Conservation (phyloP, 225 moss, liverwort and hornwort genomes). For the Physcomitrium patens region DNA sequence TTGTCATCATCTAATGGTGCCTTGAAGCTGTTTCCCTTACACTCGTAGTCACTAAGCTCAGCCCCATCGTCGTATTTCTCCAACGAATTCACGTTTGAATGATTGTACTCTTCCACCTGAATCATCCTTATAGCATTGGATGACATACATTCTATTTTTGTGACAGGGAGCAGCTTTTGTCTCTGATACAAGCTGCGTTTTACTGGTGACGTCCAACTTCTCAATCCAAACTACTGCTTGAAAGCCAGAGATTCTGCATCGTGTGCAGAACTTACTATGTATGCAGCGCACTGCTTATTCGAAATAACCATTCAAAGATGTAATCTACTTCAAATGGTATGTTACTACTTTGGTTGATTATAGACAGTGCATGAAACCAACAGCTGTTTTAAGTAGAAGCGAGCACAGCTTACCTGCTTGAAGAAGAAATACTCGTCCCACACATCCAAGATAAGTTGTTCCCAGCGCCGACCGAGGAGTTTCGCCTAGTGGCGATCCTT, state of each 20-base stretch:
- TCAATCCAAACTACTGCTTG: not conserved
- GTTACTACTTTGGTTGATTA: not conserved
- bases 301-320: not conserved
- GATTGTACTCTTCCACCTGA: slow-evolving; percentile 63
- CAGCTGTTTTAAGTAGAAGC: not conserved
- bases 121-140: slow-evolving; percentile 22
- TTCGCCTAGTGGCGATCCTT: slow-evolving; percentile 49
- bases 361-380: not conserved
- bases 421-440: slow-evolving; percentile 65
- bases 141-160: not conserved
- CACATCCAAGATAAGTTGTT: slow-evolving; percentile 64
- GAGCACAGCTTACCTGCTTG: slow-evolving; percentile 36
- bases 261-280: not conserved
- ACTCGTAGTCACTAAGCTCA: slow-evolving; percentile 42
- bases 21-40: slow-evolving; percentile 33
- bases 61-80: slow-evolving; percentile 55
- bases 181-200: not conserved
- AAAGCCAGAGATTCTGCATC: not conserved
- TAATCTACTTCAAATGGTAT: not conserved
- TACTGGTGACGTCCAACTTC: not conserved
- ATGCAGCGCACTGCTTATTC: not conserved
- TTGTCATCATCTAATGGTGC: slow-evolving; percentile 38
- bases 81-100: slow-evolving; percentile 48
- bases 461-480: slow-evolving; percentile 62
- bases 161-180: not conserved